A percentile compares a stretch with the other conserved stretches of the same genome.
These are phyloP conservation scores for Pleurotus ostreatus DNA, from an alignment of 768 basidiomycete genomes.

Conservation along the genomic window DNA sequence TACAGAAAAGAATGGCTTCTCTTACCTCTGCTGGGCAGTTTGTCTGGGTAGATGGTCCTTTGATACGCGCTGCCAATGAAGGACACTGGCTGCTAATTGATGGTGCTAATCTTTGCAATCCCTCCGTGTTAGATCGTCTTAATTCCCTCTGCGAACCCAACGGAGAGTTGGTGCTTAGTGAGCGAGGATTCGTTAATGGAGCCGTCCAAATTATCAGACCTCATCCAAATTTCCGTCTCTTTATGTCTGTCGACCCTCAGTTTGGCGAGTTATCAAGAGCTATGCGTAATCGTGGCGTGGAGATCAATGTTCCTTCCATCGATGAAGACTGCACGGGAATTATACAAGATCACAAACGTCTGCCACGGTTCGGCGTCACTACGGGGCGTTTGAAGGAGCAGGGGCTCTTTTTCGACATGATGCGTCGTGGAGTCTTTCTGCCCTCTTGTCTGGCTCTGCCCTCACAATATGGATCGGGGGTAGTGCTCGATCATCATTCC, in stretches of 20 bases:
- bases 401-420: conserved; percentile 26
- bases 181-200: conserved; percentile 82
- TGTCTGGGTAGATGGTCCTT: conserved; percentile 94
- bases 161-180: conserved; percentile 81
- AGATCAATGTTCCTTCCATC: conserved; percentile 54
- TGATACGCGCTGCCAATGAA: conserved; percentile 78
- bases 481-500: conserved; percentile 46
- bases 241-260: conserved; percentile 91
- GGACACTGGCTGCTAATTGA: conserved; percentile 92
- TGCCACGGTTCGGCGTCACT: conserved; percentile 29
- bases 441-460: neutral
- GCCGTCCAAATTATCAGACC: conserved; percentile 71
- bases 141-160: conserved; percentile 93
- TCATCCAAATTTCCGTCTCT: conserved; percentile 85
- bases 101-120: conserved; percentile 90
- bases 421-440: conserved; percentile 29
- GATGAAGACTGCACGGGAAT: conserved; percentile 43
- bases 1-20: conserved; percentile 13
- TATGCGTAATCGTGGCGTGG: conserved; percentile 96
- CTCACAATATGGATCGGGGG: conserved; percentile 30
- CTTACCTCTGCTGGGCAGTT: conserved; percentile 52
- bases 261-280: conserved; percentile 94
- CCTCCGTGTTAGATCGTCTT: conserved; percentile 92
- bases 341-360: conserved; percentile 42
- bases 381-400: conserved; percentile 10